Base-by-base conservation (phyloP, 164 flowering plant genomes). In the Chimonanthus praecox region DNA sequence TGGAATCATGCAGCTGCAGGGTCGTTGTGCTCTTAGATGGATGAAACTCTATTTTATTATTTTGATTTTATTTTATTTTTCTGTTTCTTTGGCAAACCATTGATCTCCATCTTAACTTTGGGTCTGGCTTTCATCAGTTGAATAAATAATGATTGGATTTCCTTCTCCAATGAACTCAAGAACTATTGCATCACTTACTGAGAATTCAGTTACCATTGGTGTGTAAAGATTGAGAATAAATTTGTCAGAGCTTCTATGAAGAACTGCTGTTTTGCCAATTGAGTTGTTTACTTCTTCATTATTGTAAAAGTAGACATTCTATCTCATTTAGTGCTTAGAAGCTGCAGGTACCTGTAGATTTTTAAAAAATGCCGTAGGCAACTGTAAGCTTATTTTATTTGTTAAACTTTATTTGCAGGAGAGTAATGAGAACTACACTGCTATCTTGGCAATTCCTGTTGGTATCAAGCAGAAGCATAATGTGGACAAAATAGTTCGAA, bases 391-490 rank as follows among this genome's bases (percentile, higher is more conserved):
- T 33, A 48, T 68, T 8, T n/a, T 49, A 48, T 47, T 8, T 18
- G 3, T 18, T 47, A 3, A 68, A 47, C 58, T 68, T 68, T 68
- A 70, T 58, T 70, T 69, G 70, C 60, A 75, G 76, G 69, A 49
- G 51, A 47, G 67, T 50, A 71, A 46, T 68, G 49, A 67, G 60
- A 74, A 74, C 13, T 68, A 68, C 49, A 47, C 58, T 71, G 77
- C 73, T 69, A 65, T 81, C 46, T 67, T 81, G 79, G 83, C 83
- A 67, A 58, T 81, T 20, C 75, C 83, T 20, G 83, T 78, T 73
- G 83, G 83, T 46, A 75, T 81, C 16, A 78, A 73, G 64, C 83
- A 81, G 73, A 81, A 81, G 70, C 20, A 71, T 15, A 81, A 81
- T 78, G 81, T 81, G 6, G 71, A 81, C 46, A 16, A 6, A 16